phyloP scores from a whole-genome alignment of 2,329 filamentous ascomycete species.

The Ophiostoma perfectum region DNA sequence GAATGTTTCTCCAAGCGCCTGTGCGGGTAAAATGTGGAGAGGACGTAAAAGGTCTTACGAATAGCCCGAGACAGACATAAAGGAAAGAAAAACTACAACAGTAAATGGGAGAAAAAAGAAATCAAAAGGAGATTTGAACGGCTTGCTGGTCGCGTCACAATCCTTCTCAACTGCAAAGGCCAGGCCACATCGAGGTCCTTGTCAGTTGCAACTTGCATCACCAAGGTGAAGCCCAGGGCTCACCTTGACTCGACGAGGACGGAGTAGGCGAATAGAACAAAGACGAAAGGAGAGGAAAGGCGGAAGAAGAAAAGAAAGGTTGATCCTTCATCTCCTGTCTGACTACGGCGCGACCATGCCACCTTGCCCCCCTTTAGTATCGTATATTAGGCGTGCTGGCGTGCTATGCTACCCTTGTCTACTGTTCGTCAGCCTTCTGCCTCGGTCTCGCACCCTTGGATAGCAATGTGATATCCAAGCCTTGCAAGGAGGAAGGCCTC shows the following conservation, averaged over 20 bases:
- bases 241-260: too few species aligned
- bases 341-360: too few species aligned
- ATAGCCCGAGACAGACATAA: background rate
- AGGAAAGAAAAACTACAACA: background rate
- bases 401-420: background rate
- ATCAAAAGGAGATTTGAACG: background rate
- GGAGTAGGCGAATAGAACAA: too few species aligned
- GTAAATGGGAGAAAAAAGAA: background rate
- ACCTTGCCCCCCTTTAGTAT: too few species aligned
- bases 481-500: background rate
- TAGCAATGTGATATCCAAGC: background rate
- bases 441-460: background rate
- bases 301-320: too few species aligned
- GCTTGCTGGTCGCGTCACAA: background rate
- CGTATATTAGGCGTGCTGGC: too few species aligned
- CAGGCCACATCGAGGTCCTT: background rate
- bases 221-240: too few species aligned
- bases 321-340: too few species aligned
- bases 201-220: background rate
- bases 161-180: background rate
- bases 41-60: background rate
- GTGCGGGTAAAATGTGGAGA: background rate
- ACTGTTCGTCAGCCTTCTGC: background rate
- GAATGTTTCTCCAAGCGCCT: background rate
- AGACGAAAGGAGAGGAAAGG: background rate